Base-by-base conservation (phyloP, 441 rosid genomes). In the Adansonia rubrostipa region DNA sequence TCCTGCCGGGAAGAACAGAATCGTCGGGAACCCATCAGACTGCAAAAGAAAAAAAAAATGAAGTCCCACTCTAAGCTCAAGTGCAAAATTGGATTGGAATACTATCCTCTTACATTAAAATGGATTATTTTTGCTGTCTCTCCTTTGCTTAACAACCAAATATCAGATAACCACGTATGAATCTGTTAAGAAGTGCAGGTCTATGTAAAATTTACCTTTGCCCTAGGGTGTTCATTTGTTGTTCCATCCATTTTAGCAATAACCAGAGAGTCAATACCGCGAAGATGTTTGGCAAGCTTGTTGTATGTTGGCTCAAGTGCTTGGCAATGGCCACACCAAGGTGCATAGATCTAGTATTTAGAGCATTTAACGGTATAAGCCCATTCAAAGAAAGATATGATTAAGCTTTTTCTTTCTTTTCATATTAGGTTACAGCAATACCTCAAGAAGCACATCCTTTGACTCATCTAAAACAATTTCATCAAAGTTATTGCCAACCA, bases 321-420 rank as follows among this genome's bases (percentile, higher is more conserved):
- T 88, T 96, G 97, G 86, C 99, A 96, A 84, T 96, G 99, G 77
- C 99, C 98, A 77, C 99, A 96, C 99, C 99, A 94, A 60, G 99
- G 98, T 75, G 99, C 99, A 77, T 94, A 90, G 70, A 96, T 90
- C 99, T 96, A 85, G 60, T 9, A 73, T 58, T 73, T 19, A 73
- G 58, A 68, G 74, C 66, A 67, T 22, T n/a, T 45, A 79, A 20
- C n/a, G 45, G 45, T 69, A 72, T 71, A 20, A 62, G 68, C 76
- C 44, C n/a, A 24, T 64, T 65, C 22, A 62, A 72, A 22, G 28
- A 68, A 4, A 74, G 15, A 54, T 15, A 51, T 28, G 70, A 57
- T 14, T 51, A n/a, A 71, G 63, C 19, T 36, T 65, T 10, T 78
- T 66, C 2, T 17, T 60, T 33, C 36, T n/a, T n/a, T n/a, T n/a